phyloP scores from a whole-genome alignment of 2,329 filamentous ascomycete species.

The Talaromyces sp. region DNA sequence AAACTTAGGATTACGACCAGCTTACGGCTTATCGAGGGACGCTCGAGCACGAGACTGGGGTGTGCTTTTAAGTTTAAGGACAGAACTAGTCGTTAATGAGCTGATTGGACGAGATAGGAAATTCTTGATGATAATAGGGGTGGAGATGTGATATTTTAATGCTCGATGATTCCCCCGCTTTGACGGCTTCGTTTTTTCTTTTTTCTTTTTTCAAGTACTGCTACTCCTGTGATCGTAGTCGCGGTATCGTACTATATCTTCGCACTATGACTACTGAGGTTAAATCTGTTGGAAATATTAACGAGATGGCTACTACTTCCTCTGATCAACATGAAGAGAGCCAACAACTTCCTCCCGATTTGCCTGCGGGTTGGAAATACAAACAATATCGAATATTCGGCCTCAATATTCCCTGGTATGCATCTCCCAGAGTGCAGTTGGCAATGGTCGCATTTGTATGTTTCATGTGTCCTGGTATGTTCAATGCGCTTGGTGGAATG shows the following conservation, averaged over 20 bases:
- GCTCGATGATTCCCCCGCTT: not conserved
- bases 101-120: not conserved
- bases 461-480: constrained; percentile 70
- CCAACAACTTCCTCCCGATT: not conserved
- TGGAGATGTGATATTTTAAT: not conserved
- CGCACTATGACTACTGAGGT: not conserved
- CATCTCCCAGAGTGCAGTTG: constrained; percentile 70
- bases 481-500: constrained; percentile 63
- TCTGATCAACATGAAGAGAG: not conserved
- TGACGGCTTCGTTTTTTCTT: not conserved
- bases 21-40: constrained; percentile 1
- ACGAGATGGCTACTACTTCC: not conserved
- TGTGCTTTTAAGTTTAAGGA: no score
- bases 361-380: constrained; percentile 54
- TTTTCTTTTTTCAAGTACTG: not conserved
- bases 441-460: constrained; percentile 67
- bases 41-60: not conserved
- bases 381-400: constrained; percentile 52
- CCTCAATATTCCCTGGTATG: constrained; percentile 63
- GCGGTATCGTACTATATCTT: not conserved
- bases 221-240: no score
- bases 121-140: no score
- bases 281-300: not conserved
- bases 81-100: no score
- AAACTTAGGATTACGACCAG: not conserved